Evolutionary conservation across 805 yeast genomes (phyloP).

Genomic region (Candida glaebosa): DNA sequence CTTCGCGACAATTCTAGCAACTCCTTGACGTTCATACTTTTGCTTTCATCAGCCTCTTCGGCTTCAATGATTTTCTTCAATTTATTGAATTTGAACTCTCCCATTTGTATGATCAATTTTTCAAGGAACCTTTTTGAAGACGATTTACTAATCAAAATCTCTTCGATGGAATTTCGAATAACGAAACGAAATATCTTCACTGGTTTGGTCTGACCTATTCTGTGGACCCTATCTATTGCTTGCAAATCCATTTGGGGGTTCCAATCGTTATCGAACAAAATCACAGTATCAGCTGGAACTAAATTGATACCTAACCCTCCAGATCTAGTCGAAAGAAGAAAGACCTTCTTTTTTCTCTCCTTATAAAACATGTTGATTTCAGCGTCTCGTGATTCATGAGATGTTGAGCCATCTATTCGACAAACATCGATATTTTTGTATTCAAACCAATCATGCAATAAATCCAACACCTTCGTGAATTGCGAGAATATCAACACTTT

Average conservation of each 20-base stretch:
- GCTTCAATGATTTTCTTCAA: conserved; percentile 18
- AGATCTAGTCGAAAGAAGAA: conserved; percentile 84
- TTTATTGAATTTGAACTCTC: conserved; percentile 31
- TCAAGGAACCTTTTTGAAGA: conserved; percentile 78
- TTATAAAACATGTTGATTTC: conserved; percentile 53
- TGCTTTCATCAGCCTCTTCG: conserved; percentile 12
- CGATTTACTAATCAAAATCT: conserved; percentile 72
- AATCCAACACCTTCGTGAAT: conserved; percentile 77
- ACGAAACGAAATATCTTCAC: conserved; percentile 79
- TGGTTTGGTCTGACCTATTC: conserved; percentile 87
- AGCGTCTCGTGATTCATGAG: conserved; percentile 61
- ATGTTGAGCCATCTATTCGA: conserved; percentile 74
- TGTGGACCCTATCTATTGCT: conserved; percentile 92
- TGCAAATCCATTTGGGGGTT: conserved; percentile 96
- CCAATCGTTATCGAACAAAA: conserved; percentile 92
- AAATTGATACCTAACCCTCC: conserved; percentile 93
- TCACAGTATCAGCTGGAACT: conserved; percentile 84
- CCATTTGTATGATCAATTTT: conserved; percentile 53
- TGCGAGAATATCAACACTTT: conserved; percentile 84
- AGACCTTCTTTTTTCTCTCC: conserved; percentile 38
- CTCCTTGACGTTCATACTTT: conserved; percentile 14
- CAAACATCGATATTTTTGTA: conserved; percentile 44
- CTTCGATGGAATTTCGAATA: conserved; percentile 77
- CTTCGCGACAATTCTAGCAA: conserved; percentile 19
- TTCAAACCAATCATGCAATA: conserved; percentile 71